These are phyloP conservation scores for Chondrus crispus DNA, from an alignment of 23 red algal species.

Conservation along the genomic window DNA sequence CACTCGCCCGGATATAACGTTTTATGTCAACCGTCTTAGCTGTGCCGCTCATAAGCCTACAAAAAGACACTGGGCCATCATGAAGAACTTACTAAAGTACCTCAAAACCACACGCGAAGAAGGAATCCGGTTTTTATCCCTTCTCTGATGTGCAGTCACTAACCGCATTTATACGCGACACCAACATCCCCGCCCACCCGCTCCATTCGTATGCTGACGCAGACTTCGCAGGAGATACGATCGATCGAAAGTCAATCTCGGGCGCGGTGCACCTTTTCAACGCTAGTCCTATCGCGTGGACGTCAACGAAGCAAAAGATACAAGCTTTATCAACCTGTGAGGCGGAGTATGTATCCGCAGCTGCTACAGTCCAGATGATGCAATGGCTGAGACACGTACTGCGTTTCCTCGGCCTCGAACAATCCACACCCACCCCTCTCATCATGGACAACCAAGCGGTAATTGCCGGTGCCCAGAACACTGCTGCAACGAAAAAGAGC, in stretches of 20 bases:
- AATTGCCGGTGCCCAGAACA: no score
- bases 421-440: no score
- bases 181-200: background rate
- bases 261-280: background rate
- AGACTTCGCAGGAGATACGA: background rate
- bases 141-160: no score
- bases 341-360: background rate
- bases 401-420: background rate
- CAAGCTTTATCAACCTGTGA: background rate
- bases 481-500: no score
- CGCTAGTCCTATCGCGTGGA: background rate
- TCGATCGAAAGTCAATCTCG: background rate
- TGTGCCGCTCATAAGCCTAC: background rate
- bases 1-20: background rate
- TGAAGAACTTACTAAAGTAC: background rate
- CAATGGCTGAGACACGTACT: background rate
- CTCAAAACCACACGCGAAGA: background rate
- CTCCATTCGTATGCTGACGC: background rate
- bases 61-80: background rate
- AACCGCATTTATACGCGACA: background rate
- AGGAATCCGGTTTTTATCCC: no score
- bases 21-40: background rate
- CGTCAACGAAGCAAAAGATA: background rate
- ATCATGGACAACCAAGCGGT: no score
- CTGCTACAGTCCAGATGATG: background rate